Evolutionary conservation across 2,329 filamentous ascomycete genomes (phyloP).

Genomic region (Orbilia oligospora): DNA sequence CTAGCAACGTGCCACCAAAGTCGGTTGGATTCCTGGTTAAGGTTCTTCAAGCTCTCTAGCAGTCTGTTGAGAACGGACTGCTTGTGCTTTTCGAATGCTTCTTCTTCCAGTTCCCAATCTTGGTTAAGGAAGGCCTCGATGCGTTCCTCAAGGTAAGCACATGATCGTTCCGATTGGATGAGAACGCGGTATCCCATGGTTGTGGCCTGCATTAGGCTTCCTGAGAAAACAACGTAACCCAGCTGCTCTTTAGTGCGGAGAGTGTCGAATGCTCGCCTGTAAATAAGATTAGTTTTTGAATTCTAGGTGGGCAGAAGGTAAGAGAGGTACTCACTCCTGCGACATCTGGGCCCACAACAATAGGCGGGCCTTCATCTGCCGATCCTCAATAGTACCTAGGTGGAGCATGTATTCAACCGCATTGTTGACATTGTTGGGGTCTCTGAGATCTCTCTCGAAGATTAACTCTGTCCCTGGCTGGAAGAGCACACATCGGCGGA

Average conservation of each 20-base stretch:
- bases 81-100: slow-evolving; percentile 92
- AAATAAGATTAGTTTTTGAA: slow-evolving; percentile 4
- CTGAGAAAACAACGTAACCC: slow-evolving; percentile 94
- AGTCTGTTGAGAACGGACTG: slow-evolving; percentile 87
- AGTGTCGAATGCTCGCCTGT: slow-evolving; percentile 85
- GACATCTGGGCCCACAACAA: slow-evolving; percentile 89
- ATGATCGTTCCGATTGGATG: slow-evolving; percentile 90
- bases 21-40: slow-evolving; percentile 84
- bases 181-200: slow-evolving; percentile 89
- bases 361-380: slow-evolving; percentile 79
- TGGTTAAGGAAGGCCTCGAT: slow-evolving; percentile 89
- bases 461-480: slow-evolving; percentile 85
- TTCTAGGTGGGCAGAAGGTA: background rate
- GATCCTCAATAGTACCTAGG: slow-evolving; percentile 78
- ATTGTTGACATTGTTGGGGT: slow-evolving; percentile 90
- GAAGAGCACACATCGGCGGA: slow-evolving; percentile 81
- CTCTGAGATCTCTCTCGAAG: slow-evolving; percentile 83
- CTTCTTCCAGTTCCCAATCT: slow-evolving; percentile 78
- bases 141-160: slow-evolving; percentile 85
- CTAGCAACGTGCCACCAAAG: slow-evolving; percentile 88
- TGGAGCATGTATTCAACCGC: slow-evolving; percentile 84
- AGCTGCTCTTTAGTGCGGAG: slow-evolving; percentile 97
- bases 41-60: slow-evolving; percentile 91
- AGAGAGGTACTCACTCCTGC: slow-evolving; percentile 73
- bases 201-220: slow-evolving; percentile 78